Evolutionary conservation across 2,329 filamentous ascomycete species (phyloP), one percentile per base, ranked within the genome.

Genomic region (Fusarium drepaniforme): DNA sequence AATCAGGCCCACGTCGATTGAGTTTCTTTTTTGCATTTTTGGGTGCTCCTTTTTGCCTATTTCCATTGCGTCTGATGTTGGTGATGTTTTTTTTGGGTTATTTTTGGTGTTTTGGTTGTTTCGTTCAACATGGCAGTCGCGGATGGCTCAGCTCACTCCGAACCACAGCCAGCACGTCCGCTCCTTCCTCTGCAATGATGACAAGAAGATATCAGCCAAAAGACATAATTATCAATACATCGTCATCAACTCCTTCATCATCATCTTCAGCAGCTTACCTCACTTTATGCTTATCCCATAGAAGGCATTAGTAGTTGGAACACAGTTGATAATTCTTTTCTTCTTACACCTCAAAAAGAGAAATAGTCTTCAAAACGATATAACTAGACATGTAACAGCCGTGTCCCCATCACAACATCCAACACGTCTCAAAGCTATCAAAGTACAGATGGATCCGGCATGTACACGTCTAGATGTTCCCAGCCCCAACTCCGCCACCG

Each of bases 1-100:
- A 74, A 74, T 74, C 72, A 75, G 72, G 72, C 72, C 72, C 74
- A 70, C 72, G 72, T 74, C 72, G 72, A 61, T 72, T 57, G 51
- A 8, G 2, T n/a, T 57, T 49, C 11, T 23, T 42, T 28, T 68
- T 64, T 68, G 12, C 33, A 35, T 35, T 35, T 33, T 35, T 35
- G 13, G 13, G 33, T 35, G 23, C n/a, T 21, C 15, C 2, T 44
- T 44, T 13, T 25, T 3, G 16, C 15, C 8, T 35, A 25, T 16
- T 44, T 37, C 25, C 16, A 15, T 40, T 13, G 4, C 2, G 13
- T 2, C 9, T 13, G 13, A 21, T 4, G 9, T 35, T 30, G 16
- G 23, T 35, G 30, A 21, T 21, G 21, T 18, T 53, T 53, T 53
- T 21, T 64, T 3, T 40, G 23, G 23, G n/a, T n/a, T n/a, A n/a